Evolutionary conservation across 2,329 filamentous ascomycete genomes (phyloP), one percentile per base, ranked within the genome.

Genomic region (Calonectria hongkongensis): DNA sequence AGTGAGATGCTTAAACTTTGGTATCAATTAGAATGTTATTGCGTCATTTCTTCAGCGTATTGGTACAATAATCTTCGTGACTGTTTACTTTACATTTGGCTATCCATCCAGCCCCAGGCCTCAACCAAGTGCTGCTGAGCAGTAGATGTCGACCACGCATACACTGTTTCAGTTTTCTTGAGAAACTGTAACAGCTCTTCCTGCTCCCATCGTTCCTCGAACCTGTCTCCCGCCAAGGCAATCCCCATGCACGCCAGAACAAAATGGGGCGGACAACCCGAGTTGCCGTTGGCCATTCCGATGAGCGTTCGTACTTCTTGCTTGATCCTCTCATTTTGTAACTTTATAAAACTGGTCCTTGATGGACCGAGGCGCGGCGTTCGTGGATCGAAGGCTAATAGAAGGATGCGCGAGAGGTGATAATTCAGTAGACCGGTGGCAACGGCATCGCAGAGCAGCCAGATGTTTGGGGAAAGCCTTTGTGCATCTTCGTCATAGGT

Each of bases 181-280:
- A 85, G 75, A 25, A 86, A 80, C 10, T 74, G 71, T 13, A 84
- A 72, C 41, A 85, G 68, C n/a, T 82, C 83, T 36, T 84, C 79
- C 62, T 85, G 84, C 68, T 85, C 84, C 47, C 73, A 74, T 3
- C 76, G 73, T n/a, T 83, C 78, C 6, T 78, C 80, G 63, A 86
- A 86, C 27, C 83, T 81, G 58, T 85, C 84, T 2, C 84, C 84
- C 6, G 78, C 79, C 68, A 78, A 62, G 0, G 76, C 66, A 10
- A 80, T 75, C 18, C 76, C 73, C 39, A 78, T 69, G 16, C 72
- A 79, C 0, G 75, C 78, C 15, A 69, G 43, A 1, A 66, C 41
- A 36, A 72, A 66, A 21, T 72, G 36, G 9, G 70, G 65, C 28
- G 58, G 15, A 25, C 70, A 72, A 30, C 48, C 41, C 3, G 50